These are phyloP conservation scores for Epithemia pelagica DNA, from an alignment of 108 stramenopile genomes.

Conservation along the genomic window DNA sequence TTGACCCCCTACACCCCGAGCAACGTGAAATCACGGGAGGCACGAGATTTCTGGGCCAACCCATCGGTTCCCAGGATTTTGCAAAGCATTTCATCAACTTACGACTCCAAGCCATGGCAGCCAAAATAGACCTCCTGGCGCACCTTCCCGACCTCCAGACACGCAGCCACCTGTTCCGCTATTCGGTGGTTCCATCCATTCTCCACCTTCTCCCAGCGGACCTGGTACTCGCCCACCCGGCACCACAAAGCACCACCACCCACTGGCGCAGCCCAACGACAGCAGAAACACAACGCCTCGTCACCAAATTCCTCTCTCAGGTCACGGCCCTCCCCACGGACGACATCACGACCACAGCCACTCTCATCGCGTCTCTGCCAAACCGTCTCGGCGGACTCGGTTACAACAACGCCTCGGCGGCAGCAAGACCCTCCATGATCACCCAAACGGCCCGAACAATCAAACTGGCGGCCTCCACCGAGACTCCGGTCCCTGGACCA, in stretches of 20 bases:
- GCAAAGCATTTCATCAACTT: background rate
- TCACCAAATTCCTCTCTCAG: background rate
- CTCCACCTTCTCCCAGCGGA: background rate
- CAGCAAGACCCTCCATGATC: background rate
- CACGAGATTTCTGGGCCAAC: background rate
- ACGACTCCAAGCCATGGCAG: background rate
- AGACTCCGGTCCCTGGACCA: background rate
- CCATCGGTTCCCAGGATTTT: background rate
- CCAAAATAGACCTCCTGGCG: background rate
- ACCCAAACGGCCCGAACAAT: background rate
- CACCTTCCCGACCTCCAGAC: background rate
- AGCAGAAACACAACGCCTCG: background rate
- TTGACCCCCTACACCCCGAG: background rate
- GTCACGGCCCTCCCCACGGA: background rate
- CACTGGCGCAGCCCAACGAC: background rate
- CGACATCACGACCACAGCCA: background rate
- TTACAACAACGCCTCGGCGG: background rate
- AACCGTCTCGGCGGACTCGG: background rate
- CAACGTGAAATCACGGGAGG: background rate
- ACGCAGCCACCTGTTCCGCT: background rate
- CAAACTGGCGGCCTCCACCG: background rate
- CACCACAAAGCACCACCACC: background rate
- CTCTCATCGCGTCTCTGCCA: background rate
- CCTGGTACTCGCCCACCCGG: background rate
- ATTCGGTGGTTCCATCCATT: background rate